phyloP scores from a whole-genome alignment of 148 eudicot species.

The Rhododendron griersonianum region DNA sequence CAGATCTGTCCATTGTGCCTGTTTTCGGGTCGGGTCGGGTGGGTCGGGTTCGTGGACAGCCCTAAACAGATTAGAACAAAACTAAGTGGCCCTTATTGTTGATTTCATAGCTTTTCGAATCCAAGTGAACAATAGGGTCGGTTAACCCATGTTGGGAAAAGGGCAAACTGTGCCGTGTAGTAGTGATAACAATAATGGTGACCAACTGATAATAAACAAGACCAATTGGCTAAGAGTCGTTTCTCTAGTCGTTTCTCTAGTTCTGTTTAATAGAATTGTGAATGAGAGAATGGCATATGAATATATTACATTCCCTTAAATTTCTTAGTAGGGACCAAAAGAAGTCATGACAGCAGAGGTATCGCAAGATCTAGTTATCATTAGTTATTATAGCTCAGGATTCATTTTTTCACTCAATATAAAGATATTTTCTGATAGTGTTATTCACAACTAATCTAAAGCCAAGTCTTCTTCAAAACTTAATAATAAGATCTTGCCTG shows the following conservation, averaged over 20 bases:
- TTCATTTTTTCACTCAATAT: not conserved
- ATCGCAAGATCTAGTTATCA: not conserved
- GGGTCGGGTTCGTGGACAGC: too few relatives aligned
- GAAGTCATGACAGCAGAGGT: not conserved
- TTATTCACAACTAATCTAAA: not conserved
- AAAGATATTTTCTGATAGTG: not conserved
- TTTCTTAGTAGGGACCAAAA: not conserved
- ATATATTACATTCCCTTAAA: not conserved
- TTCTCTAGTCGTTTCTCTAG: not conserved
- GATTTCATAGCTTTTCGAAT: slow-evolving; percentile 1
- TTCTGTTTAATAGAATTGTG: not conserved
- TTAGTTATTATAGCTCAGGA: not conserved
- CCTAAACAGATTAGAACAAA: slow-evolving; percentile 81
- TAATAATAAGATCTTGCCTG: not conserved
- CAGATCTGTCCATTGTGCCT: too few relatives aligned
- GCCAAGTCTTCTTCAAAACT: not conserved
- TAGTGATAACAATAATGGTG: not conserved
- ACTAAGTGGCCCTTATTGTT: slow-evolving; percentile 36
- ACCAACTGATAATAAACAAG: not conserved
- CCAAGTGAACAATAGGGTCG: not conserved
- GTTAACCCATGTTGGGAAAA: not conserved
- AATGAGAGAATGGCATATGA: not conserved
- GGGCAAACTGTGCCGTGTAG: not conserved
- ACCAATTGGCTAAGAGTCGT: not conserved
- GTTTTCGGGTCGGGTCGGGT: too few relatives aligned